Evolutionary conservation across 1,139 yeast species (phyloP).

Genomic region (Yamadazyma conglobata): DNA sequence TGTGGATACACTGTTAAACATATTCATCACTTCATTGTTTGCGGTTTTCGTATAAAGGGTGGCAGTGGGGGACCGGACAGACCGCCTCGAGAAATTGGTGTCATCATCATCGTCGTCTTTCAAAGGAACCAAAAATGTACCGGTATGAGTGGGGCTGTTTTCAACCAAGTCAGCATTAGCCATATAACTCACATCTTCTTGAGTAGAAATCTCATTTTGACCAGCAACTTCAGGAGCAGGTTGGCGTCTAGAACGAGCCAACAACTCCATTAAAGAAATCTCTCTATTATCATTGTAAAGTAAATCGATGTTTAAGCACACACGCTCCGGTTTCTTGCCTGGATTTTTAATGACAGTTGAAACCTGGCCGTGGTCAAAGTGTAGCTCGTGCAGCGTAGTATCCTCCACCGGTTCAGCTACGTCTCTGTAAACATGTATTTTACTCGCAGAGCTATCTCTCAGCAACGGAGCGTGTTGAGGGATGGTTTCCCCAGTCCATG

Average conservation of each 20-base stretch:
- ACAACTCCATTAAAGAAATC: slow-evolving; percentile 58
- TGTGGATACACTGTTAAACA: slow-evolving; percentile 62
- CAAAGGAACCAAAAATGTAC: slow-evolving; percentile 34
- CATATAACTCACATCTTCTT: too few species aligned
- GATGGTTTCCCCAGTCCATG: slow-evolving; percentile 66
- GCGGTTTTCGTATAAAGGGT: slow-evolving; percentile 78
- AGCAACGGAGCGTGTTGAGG: slow-evolving; percentile 27
- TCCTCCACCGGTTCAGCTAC: slow-evolving; percentile 9
- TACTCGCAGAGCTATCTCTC: slow-evolving; percentile 8
- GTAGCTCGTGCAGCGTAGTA: slow-evolving; percentile 7
- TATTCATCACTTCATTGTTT: slow-evolving; percentile 65
- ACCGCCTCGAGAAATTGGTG: slow-evolving; percentile 9
- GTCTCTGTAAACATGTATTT: slow-evolving; percentile 20
- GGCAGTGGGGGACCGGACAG: slow-evolving; percentile 70
- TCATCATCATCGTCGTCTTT: slow-evolving; percentile 23
- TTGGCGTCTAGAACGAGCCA: slow-evolving; percentile 30
- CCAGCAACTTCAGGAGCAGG: background rate
- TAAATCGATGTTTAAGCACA: slow-evolving; percentile 59
- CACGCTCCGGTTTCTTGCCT: slow-evolving; percentile 63
- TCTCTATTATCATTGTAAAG: slow-evolving; percentile 45
- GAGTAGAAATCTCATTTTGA: too few species aligned
- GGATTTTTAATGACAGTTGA: slow-evolving; percentile 46
- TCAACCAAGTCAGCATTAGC: too few species aligned
- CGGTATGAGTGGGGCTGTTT: slow-evolving; percentile 6
- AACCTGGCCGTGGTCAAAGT: slow-evolving; percentile 10